Evolutionary conservation across 2,329 filamentous ascomycete genomes (phyloP), one percentile per base, ranked within the genome.

Genomic region (Exophiala dermatitidis): DNA sequence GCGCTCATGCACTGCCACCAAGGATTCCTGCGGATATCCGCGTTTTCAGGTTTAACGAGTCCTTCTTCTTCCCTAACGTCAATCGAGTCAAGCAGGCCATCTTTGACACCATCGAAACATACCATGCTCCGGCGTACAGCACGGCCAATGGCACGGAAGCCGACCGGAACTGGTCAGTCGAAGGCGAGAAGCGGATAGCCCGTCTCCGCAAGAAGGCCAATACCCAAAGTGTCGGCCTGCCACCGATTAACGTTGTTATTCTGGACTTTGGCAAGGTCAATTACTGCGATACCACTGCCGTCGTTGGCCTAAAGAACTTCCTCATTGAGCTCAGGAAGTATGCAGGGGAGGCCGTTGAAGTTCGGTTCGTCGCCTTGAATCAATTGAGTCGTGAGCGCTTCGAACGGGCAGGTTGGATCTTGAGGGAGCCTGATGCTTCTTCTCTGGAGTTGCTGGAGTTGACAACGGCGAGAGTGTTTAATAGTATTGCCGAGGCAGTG

Each of bases 1-100:
- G 59, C 40, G 53, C 58, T 5, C 33, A 63, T 43, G 53, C 59
- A 40, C 34, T 62, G 48, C 26, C 65, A 37, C 1, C 43, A 50
- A 6, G 49, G 49, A 63, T 73, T 3, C 69, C 71, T 0, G 66
- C 71, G 2, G 79, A 82, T 59, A 73, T 75, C 1, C 78, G 77
- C 31, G 68, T 84, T 34, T 79, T 84, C 63, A 71, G 71, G 3
- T 80, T 82, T 65, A 74, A 72, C 34, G 77, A 81, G 52, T 75
- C 77, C 1, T 68, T 84, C 34, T 77, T 83, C 66, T 84, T 83
- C 69, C 77, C 75, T 56, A 84, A 84, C 62, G 79, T 80, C 2
- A 78, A 79, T 52, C 69, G 74, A 38, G 66, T 76, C 54, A 80
- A 78, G 45, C 71, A 66, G 2, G 66, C 69, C 5, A 73, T 78